These are phyloP conservation scores for Polygonum maritimum DNA, from an alignment of 148 eudicot species.

Conservation along the genomic window DNA sequence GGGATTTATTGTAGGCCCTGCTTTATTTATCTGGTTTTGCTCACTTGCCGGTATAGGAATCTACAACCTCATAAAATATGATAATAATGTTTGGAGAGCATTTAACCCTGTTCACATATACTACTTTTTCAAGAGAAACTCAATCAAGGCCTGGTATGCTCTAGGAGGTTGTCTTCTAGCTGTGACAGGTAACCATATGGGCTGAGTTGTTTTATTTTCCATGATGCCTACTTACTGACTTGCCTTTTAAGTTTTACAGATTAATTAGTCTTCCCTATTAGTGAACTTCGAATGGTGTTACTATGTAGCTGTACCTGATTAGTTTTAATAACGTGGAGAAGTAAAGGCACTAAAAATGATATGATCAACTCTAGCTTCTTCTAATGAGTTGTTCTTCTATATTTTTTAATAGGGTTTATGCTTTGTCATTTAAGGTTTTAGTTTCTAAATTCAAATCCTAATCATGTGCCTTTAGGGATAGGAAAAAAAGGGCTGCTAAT, in stretches of 20 bases:
- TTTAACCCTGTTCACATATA: conserved; percentile 91
- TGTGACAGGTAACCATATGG: conserved; percentile 62
- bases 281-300: not conserved
- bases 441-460: no score
- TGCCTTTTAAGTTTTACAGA: not conserved
- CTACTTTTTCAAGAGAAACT: conserved; percentile 75
- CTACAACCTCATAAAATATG: conserved; percentile 78
- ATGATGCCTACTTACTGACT: not conserved
- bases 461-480: no score
- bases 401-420: no score
- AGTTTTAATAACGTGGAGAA: not conserved
- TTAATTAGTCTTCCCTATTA: not conserved
- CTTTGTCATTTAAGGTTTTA: no score
- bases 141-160: conserved; percentile 85
- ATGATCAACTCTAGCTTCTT: not conserved
- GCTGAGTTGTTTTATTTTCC: not conserved
- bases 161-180: conserved; percentile 95
- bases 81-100: conserved; percentile 70
- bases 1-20: conserved; percentile 93
- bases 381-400: not conserved
- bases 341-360: not conserved
- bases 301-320: not conserved
- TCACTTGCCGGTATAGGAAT: conserved; percentile 81
- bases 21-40: conserved; percentile 91
- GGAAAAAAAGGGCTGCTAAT: no score